phyloP scores from a whole-genome alignment of 2,329 filamentous ascomycete species.

The Fusarium mundagurra region DNA sequence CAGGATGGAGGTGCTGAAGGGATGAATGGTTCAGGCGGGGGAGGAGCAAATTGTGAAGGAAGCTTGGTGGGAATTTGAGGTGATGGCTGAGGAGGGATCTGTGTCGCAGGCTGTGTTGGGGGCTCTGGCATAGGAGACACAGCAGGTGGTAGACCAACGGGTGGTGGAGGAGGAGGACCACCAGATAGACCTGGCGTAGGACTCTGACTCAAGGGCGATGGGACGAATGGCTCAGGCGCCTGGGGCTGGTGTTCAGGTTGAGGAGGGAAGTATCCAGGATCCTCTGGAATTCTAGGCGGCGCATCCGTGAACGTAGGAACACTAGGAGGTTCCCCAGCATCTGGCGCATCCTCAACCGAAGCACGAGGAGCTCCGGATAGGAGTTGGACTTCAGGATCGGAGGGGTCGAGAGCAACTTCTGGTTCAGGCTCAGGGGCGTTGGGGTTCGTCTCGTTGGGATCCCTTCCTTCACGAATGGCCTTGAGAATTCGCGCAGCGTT shows the following conservation, averaged over 20 bases:
- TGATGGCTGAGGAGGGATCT: constrained; percentile 44
- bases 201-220: constrained; percentile 49
- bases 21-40: constrained; percentile 29
- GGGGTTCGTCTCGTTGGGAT: constrained; percentile 93
- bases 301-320: constrained; percentile 43
- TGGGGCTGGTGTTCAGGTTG: constrained; percentile 19
- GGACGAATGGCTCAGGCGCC: constrained; percentile 43
- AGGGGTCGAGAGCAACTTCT: constrained; percentile 63
- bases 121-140: constrained; percentile 17
- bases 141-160: constrained; percentile 17
- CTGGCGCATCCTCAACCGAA: constrained; percentile 64
- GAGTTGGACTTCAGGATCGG: constrained; percentile 71
- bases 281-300: constrained; percentile 41
- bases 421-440: constrained; percentile 62
- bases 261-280: constrained; percentile 49
- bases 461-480: constrained; percentile 88
- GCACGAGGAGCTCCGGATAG: constrained; percentile 53
- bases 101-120: constrained; percentile 27
- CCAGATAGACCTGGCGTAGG: constrained; percentile 35
- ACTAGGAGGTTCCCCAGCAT: constrained; percentile 50
- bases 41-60: constrained; percentile 37
- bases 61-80: constrained; percentile 42
- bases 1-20: constrained; percentile 37
- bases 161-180: constrained; percentile 34
- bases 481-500: constrained; percentile 91